Percentiles rank a stretch among this genome's conserved stretches.
phyloP scores from a whole-genome alignment of 1,139 yeast species.

The Insectozyma bohioensis region DNA sequence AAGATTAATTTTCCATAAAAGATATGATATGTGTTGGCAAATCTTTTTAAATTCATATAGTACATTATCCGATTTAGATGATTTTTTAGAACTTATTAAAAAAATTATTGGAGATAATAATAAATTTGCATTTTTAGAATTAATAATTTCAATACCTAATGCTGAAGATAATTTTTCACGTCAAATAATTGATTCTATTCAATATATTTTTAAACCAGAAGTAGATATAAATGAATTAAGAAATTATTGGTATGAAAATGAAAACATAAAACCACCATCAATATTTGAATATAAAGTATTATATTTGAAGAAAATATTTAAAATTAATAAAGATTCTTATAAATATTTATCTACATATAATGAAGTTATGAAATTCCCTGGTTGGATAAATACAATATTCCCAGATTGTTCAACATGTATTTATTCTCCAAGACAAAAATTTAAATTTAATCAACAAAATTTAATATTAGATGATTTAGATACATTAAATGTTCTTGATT shows the following conservation, averaged over 20 bases:
- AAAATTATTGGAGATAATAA: constrained; percentile 1
- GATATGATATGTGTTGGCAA: constrained; percentile 33
- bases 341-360: constrained; percentile 5
- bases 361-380: constrained; percentile 5
- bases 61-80: constrained; percentile 40
- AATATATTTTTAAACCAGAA: constrained; percentile 4
- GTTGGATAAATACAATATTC: constrained; percentile 11
- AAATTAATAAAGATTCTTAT: not conserved
- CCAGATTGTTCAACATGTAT: constrained; percentile 7
- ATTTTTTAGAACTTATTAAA: constrained; percentile 24
- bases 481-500: constrained; percentile 6
- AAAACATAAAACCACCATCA: not conserved
- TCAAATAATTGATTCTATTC: constrained; percentile 10
- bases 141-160: constrained; percentile 10
- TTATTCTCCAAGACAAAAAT: constrained; percentile 1
- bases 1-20: constrained; percentile 32
- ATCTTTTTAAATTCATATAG: constrained; percentile 25
- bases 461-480: constrained; percentile 7
- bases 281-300: not conserved
- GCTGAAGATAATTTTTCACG: constrained; percentile 8
- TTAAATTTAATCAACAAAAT: constrained; percentile 1
- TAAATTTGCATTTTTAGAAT: constrained; percentile 11
- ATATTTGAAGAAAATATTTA: constrained; percentile 1
- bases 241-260: not conserved
- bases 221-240: constrained; percentile 3